phyloP scores from a whole-genome alignment of 805 yeast genomes.

The Suhomyces sp. region DNA sequence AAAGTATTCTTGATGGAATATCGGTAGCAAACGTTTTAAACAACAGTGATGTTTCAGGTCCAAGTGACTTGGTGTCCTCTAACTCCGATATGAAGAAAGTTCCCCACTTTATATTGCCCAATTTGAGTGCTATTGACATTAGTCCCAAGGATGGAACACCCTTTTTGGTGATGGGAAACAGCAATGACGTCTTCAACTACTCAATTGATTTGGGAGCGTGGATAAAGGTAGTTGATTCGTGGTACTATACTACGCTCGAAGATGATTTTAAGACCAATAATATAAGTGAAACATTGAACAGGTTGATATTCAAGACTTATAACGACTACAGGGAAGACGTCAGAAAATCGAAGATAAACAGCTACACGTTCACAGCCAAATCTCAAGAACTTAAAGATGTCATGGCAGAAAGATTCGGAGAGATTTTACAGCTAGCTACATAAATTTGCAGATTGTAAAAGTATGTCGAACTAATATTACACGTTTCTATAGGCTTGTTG shows the following conservation, averaged over 20 bases:
- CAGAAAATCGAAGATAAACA: conserved; percentile 7
- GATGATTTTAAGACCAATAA: background rate
- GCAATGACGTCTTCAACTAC: conserved; percentile 40
- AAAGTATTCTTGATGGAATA: conserved; percentile 37
- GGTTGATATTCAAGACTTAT: conserved; percentile 6
- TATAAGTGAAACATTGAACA: conserved; percentile 1
- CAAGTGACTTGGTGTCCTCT: background rate
- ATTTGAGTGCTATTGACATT: conserved; percentile 26
- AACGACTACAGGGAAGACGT: conserved; percentile 9
- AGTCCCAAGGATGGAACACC: conserved; percentile 39
- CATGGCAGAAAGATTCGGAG: conserved; percentile 5
- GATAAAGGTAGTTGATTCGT: conserved; percentile 47
- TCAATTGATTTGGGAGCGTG: conserved; percentile 44
- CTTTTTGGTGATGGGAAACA: conserved; percentile 33
- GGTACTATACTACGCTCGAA: conserved; percentile 27
- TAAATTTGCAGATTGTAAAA: background rate
- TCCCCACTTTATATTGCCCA: conserved; percentile 4
- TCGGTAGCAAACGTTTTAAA: conserved; percentile 56
- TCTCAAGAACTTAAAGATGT: conserved; percentile 4
- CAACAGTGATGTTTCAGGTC: conserved; percentile 14
- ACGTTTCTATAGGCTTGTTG: background rate
- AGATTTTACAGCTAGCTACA: background rate
- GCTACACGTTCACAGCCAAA: conserved; percentile 6
- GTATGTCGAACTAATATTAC: background rate
- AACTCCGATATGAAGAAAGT: conserved; percentile 1